Evolutionary conservation across 768 basidiomycete species (phyloP), one percentile per base, ranked within the genome.

Genomic region (Lactarius tabidus): DNA sequence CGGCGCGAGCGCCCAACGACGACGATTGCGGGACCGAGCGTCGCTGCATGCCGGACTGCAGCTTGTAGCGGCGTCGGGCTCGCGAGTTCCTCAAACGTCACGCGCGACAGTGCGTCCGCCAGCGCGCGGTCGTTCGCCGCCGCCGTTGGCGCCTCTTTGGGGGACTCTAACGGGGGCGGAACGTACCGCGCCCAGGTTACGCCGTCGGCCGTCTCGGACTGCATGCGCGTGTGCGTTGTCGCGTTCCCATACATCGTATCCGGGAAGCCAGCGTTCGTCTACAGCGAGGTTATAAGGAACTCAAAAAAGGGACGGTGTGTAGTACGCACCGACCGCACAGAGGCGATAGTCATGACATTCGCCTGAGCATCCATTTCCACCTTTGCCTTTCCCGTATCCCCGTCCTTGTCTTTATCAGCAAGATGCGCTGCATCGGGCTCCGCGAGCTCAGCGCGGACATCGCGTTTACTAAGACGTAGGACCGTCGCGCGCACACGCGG

Each of bases 131-230:
- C 62, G 23, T 38, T 53, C 43, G 35, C 59, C 2, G 48, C 20
- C 8, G 56, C 10, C n/a, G n/a, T n/a, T n/a, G n/a, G n/a, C n/a
- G n/a, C 43, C 4, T 8, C 36, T 36, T 8, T 57, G 1, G 70
- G 36, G 0, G 76, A 74, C 12, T 77, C 66, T 0, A 85, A 54
- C 2, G 70, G 35, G 0, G 76, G 74, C 9, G 77, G 65, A 1
- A 85, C 80, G 71, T 87, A 93, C 58, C 79, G 83, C 1, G 77
- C 76, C 92, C 94, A 95, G 0, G 81, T 74, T 57, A 94, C 78
- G 67, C 86, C 85, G 72, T 98, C 95, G 0, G 93, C 94, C 0
- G 89, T 92, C 61, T 91, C 89, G 0, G 91, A 93, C 66, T 88
- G 86, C 66, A 96, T 70, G 6, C 82, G 82, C 28, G 80, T 85